phyloP scores from a whole-genome alignment of 164 flowering plant species.

The Buxus sempervirens region DNA sequence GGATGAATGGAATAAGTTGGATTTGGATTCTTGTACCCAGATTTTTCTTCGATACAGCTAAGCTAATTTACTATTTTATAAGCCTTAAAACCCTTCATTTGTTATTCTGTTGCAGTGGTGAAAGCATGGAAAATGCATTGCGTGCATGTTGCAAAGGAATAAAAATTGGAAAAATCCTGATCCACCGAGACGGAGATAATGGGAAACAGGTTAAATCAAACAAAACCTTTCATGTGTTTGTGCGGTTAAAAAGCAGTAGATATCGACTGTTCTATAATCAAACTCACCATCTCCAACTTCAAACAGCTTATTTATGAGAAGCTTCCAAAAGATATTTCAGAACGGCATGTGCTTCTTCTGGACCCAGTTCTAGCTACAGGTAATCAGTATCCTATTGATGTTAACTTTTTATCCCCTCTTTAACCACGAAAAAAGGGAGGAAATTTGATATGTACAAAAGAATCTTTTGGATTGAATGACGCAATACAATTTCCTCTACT shows the following conservation, averaged over 20 bases:
- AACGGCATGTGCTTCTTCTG: slow-evolving; percentile 87
- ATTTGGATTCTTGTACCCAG: no score
- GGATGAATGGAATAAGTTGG: no score
- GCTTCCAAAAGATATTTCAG: slow-evolving; percentile 88
- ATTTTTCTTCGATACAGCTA: no score
- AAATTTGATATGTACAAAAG: no score
- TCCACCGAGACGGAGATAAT: slow-evolving; percentile 95
- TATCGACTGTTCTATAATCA: background rate
- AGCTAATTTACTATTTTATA: background rate
- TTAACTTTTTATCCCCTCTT: no score
- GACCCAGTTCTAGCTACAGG: slow-evolving; percentile 99
- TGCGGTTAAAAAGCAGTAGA: background rate
- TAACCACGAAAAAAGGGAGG: no score
- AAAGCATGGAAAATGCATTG: slow-evolving; percentile 98
- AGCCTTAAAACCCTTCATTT: background rate
- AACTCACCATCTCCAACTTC: slow-evolving; percentile 2
- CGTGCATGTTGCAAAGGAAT: slow-evolving; percentile 99
- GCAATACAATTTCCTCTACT: no score
- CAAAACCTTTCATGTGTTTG: background rate
- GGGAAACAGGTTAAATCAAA: slow-evolving; percentile 68
- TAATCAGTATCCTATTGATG: slow-evolving; percentile 15
- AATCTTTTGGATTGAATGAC: no score
- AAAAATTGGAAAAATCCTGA: slow-evolving; percentile 94
- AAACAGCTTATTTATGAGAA: slow-evolving; percentile 78
- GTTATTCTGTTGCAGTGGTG: slow-evolving; percentile 56